These are phyloP conservation scores for Cercophora scortea DNA, from an alignment of 495 filamentous ascomycete species.

Conservation along the genomic window DNA sequence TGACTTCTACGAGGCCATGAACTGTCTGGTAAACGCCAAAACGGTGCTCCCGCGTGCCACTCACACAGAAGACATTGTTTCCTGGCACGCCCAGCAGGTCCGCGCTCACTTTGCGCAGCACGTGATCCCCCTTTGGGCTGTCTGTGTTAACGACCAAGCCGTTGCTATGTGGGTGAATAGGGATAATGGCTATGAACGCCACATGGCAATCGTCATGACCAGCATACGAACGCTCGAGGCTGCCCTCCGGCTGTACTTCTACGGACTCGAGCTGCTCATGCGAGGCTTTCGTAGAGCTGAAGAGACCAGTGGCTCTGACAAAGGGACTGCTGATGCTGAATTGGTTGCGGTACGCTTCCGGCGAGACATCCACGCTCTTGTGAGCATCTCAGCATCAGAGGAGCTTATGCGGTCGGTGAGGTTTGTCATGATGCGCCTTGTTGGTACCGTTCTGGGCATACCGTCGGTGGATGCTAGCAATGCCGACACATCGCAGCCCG, in stretches of 20 bases:
- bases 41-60: constrained; percentile 31
- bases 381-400: constrained; percentile 55
- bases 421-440: constrained; percentile 44
- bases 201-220: constrained; percentile 34
- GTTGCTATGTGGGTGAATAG: background rate
- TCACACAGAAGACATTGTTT: constrained; percentile 40
- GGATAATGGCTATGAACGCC: constrained; percentile 20
- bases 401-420: constrained; percentile 44
- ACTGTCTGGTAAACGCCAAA: constrained; percentile 31
- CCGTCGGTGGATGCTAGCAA: constrained; percentile 13
- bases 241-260: constrained; percentile 40
- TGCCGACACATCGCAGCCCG: constrained; percentile 2
- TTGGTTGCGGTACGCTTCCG: constrained; percentile 42
- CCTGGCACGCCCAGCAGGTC: constrained; percentile 46
- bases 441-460: constrained; percentile 51
- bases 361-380: constrained; percentile 56
- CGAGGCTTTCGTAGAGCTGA: constrained; percentile 23
- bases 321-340: constrained; percentile 19
- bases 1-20: constrained; percentile 36
- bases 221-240: constrained; percentile 43
- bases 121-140: constrained; percentile 39
- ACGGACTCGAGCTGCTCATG: constrained; percentile 37
- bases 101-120: constrained; percentile 42
- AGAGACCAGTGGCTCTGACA: constrained; percentile 1
- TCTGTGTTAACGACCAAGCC: constrained; percentile 20